Percentiles rank a stretch among this genome's conserved stretches.
Evolutionary conservation across 495 filamentous ascomycete species (phyloP).

Genomic region (Penicillium simplicissimum): DNA sequence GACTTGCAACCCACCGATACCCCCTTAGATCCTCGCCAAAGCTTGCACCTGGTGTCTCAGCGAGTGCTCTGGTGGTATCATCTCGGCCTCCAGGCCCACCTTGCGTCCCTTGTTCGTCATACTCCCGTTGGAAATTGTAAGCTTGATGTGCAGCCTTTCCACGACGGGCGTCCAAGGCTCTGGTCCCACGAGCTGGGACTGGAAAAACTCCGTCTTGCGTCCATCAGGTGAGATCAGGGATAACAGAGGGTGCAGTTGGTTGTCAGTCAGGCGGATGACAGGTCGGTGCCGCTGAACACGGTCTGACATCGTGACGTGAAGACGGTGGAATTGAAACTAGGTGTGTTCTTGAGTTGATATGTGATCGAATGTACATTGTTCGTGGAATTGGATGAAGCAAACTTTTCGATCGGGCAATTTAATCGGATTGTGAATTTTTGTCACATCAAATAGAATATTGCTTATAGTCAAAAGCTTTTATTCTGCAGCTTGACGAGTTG

Average conservation of each 20-base stretch:
- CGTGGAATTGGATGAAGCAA: not conserved
- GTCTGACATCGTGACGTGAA: conserved; percentile 14
- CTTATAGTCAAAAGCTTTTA: not conserved
- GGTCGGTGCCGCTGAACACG: conserved; percentile 19
- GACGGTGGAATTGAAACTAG: not conserved
- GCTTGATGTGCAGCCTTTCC: not conserved
- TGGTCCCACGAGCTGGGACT: not conserved
- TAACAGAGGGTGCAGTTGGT: conserved; percentile 5
- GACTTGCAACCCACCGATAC: conserved; percentile 8
- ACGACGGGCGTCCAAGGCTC: not conserved
- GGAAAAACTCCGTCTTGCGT: not conserved
- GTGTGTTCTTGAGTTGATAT: not conserved
- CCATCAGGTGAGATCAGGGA: conserved; percentile 6
- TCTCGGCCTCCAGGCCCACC: no score
- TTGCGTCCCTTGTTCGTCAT: conserved; percentile 14
- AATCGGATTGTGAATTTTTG: no score
- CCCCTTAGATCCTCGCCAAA: conserved; percentile 18
- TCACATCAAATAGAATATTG: not conserved
- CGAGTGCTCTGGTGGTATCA: conserved; percentile 16
- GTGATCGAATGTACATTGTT: not conserved
- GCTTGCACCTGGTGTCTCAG: conserved; percentile 17
- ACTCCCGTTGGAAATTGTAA: conserved; percentile 9
- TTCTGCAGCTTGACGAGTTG: no score
- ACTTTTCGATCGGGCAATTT: not conserved
- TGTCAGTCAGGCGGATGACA: conserved; percentile 8